Evolutionary conservation across 495 filamentous ascomycete species (phyloP).

Genomic region (Talaromyces ruber): DNA sequence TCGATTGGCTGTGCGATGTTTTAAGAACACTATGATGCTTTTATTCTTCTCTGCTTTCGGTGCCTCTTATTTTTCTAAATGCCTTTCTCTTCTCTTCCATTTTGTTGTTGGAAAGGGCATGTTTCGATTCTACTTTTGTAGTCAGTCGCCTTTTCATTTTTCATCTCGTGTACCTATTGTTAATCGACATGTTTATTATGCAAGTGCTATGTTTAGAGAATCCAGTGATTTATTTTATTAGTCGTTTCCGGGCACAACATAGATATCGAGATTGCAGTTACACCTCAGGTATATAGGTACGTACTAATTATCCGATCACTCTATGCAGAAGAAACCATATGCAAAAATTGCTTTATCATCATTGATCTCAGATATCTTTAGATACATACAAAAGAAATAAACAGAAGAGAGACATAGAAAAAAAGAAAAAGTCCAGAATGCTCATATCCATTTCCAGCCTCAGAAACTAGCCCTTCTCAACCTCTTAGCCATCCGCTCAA

Average conservation of each 20-base stretch:
- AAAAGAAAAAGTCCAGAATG: neutral
- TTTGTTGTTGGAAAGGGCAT: neutral
- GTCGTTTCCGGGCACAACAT: neutral
- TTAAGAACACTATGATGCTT: neutral
- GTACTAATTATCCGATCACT: neutral
- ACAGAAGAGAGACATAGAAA: neutral
- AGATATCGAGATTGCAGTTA: no score
- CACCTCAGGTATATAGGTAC: neutral
- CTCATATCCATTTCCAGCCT: neutral
- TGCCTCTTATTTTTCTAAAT: neutral
- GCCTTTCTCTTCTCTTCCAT: neutral
- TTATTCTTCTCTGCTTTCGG: neutral
- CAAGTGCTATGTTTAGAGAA: neutral
- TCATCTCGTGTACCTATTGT: neutral
- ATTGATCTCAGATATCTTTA: neutral
- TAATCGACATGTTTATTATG: neutral
- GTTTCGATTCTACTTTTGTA: neutral
- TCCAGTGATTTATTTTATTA: neutral
- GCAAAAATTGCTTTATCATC: neutral
- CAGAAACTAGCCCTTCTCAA: constrained; percentile 4
- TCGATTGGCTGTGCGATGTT: neutral
- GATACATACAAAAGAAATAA: neutral
- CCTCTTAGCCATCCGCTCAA: neutral
- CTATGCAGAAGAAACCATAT: neutral
- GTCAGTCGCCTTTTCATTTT: no score